phyloP scores from a whole-genome alignment of 345 rosid species.

The Boechera retrofracta region DNA sequence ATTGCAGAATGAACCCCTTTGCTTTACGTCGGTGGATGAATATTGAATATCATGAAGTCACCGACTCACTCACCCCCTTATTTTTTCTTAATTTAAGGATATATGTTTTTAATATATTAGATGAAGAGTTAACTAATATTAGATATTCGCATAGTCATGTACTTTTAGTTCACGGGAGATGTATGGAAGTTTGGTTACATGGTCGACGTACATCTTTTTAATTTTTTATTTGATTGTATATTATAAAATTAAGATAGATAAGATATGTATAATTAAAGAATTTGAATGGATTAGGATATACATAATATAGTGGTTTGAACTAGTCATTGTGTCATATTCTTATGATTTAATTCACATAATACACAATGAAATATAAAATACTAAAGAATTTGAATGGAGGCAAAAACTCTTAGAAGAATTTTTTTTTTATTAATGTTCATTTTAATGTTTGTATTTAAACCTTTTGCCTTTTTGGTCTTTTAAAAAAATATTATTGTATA shows the following conservation, averaged over 20 bases:
- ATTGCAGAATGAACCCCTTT: slow-evolving; percentile 21
- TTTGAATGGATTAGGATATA: neutral
- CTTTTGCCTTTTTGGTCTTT: too few species aligned
- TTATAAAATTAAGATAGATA: neutral
- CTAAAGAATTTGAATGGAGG: too few species aligned
- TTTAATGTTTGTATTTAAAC: too few species aligned
- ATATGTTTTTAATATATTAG: neutral
- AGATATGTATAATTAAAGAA: neutral
- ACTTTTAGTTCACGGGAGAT: slow-evolving; percentile 13
- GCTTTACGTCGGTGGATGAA: slow-evolving; percentile 33
- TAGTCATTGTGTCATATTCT: neutral
- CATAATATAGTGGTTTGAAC: neutral
- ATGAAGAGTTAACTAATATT: slow-evolving; percentile 1
- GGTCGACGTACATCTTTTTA: slow-evolving; percentile 23
- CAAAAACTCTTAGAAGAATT: too few species aligned
- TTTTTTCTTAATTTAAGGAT: neutral
- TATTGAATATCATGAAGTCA: neutral
- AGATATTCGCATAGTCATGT: slow-evolving; percentile 14
- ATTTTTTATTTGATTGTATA: neutral
- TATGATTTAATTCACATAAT: neutral
- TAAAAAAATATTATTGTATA: too few species aligned
- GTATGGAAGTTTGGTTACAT: slow-evolving; percentile 33
- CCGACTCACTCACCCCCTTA: too few species aligned
- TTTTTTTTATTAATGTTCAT: too few species aligned
- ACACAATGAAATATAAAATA: neutral